Conservation (phyloP, 169 alveolate species). For the Plasmodium cynomolgi region DNA sequence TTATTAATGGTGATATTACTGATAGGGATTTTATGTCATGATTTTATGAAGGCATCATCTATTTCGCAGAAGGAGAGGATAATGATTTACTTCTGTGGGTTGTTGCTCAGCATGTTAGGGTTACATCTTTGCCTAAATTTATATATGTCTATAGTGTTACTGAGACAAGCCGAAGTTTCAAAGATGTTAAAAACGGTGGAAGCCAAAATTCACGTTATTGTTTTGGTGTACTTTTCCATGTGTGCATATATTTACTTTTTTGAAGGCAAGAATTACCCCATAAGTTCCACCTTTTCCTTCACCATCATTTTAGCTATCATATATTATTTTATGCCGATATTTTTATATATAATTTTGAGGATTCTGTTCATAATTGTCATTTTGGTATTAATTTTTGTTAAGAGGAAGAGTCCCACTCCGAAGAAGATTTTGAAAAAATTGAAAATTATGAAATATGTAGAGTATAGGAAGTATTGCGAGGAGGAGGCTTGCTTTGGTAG, state of each 20-base stretch:
- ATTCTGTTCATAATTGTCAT: slow-evolving; percentile 23
- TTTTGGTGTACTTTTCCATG: slow-evolving; percentile 9
- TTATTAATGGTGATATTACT: slow-evolving; percentile 42
- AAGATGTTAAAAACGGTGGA: slow-evolving; percentile 27
- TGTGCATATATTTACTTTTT: slow-evolving; percentile 53
- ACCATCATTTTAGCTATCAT: slow-evolving; percentile 30
- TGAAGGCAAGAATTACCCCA: not conserved
- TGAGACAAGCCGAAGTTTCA: slow-evolving; percentile 45
- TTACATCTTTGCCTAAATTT: slow-evolving; percentile 48
- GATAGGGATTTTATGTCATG: slow-evolving; percentile 27
- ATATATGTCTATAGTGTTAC: slow-evolving; percentile 6
- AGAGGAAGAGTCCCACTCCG: slow-evolving; percentile 72
- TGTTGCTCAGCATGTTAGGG: slow-evolving; percentile 19
- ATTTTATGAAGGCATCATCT: not conserved
- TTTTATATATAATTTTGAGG: slow-evolving; percentile 60
- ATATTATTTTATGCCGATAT: slow-evolving; percentile 61
- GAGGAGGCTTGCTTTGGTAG: slow-evolving; percentile 7
- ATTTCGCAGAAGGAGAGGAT: slow-evolving; percentile 10
- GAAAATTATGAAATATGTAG: slow-evolving; percentile 64
- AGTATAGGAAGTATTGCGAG: slow-evolving; percentile 55
- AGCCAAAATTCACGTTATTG: slow-evolving; percentile 41
- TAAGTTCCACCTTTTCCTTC: slow-evolving; percentile 13
- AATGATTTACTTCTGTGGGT: slow-evolving; percentile 29
- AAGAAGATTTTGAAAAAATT: slow-evolving; percentile 56
- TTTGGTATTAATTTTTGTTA: slow-evolving; percentile 23